phyloP scores from a whole-genome alignment of 441 rosid species.

The Geranium incanum region DNA sequence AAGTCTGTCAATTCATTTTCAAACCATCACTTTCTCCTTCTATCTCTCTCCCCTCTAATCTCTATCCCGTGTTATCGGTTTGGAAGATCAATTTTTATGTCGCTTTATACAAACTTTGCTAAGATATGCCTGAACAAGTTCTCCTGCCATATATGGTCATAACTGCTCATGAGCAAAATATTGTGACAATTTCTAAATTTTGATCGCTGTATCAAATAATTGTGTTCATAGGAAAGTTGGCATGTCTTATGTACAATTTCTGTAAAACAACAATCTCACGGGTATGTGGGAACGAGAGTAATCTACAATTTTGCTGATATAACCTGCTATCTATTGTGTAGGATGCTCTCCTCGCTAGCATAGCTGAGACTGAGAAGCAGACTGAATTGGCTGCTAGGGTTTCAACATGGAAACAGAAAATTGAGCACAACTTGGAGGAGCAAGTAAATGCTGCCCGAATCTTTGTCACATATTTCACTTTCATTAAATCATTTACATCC shows the following conservation, averaged over 20 bases:
- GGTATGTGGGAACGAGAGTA: not conserved
- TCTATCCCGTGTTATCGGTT: not conserved
- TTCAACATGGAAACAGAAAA: slow-evolving; percentile 83
- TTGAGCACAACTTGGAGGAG: slow-evolving; percentile 81
- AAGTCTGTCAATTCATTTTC: not conserved
- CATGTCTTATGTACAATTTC: not conserved
- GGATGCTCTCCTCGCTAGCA: slow-evolving; percentile 90
- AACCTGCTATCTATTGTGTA: slow-evolving; percentile 23
- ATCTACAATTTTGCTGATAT: not conserved
- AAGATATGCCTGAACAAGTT: not conserved
- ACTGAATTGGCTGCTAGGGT: slow-evolving; percentile 87
- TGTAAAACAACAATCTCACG: not conserved
- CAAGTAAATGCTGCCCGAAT: slow-evolving; percentile 40
- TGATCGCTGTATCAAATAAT: not conserved
- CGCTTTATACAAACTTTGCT: no score
- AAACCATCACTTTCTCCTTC: not conserved
- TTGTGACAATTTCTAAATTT: no score
- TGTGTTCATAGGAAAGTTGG: not conserved
- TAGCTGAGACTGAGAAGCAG: slow-evolving; percentile 82
- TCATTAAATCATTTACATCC: not conserved
- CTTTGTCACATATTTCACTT: not conserved
- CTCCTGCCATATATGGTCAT: not conserved
- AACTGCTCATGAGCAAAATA: no score
- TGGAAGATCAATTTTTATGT: no score
- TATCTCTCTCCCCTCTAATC: no score